Evolutionary conservation across 768 basidiomycete species (phyloP).

Genomic region (Amanita subjunquillea): DNA sequence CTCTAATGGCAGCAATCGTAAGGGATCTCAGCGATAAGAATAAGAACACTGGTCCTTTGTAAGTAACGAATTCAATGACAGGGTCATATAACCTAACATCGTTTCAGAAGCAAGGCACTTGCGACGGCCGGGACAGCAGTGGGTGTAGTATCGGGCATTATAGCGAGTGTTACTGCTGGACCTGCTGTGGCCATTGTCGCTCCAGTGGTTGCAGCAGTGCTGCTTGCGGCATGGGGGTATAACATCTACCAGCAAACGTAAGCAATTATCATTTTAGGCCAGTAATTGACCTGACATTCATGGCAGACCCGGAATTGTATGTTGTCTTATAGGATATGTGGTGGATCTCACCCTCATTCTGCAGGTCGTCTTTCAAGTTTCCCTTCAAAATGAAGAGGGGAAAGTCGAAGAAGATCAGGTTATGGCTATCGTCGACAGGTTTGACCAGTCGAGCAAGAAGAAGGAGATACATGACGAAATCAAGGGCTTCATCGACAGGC

Average conservation of each 20-base stretch:
- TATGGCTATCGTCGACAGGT: not conserved
- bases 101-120: too few relatives aligned
- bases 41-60: not conserved
- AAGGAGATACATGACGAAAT: not conserved
- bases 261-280: not conserved
- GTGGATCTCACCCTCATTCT: not conserved
- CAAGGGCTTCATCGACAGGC: not conserved
- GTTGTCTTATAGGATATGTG: not conserved
- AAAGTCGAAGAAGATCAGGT: not conserved
- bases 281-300: not conserved
- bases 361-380: not conserved
- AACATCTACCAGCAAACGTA: not conserved
- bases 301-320: not conserved
- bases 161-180: too few relatives aligned
- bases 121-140: too few relatives aligned
- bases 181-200: too few relatives aligned
- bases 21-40: not conserved
- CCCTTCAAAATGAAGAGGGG: not conserved
- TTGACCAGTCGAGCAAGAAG: not conserved
- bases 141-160: too few relatives aligned
- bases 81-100: too few relatives aligned
- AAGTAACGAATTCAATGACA: not conserved
- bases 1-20: not conserved
- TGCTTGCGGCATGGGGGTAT: too few relatives aligned
- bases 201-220: too few relatives aligned